Conservation (phyloP, 2,329 filamentous ascomycete genomes). For the Penicillium brevicompactum region DNA sequence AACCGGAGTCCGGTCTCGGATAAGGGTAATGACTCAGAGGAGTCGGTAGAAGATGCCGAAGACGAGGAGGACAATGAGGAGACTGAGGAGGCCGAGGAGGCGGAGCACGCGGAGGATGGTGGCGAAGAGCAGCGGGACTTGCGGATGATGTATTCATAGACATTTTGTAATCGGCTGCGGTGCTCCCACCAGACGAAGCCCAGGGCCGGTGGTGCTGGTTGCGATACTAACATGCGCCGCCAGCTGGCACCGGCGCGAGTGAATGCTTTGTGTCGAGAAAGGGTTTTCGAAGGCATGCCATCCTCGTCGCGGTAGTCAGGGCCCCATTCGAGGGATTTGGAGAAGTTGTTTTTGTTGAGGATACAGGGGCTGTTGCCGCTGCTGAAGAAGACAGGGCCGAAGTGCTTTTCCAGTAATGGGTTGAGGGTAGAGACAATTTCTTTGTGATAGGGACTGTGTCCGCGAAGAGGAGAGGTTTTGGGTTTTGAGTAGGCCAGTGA, state of each 20-base stretch:
- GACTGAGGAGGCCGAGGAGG: neutral
- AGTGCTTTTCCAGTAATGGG: neutral
- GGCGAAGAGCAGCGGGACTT: neutral
- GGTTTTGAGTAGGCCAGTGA: neutral
- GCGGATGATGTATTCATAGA: neutral
- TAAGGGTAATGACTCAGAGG: neutral
- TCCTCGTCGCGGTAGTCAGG: neutral
- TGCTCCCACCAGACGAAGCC: neutral
- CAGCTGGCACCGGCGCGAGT: neutral
- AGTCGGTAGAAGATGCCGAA: neutral
- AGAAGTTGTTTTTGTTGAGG: neutral
- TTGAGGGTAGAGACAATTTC: neutral
- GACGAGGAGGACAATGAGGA: neutral
- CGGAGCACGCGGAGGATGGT: neutral
- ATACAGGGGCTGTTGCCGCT: neutral
- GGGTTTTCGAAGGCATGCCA: neutral
- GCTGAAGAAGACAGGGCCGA: neutral
- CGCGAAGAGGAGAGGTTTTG: neutral
- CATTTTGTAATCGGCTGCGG: neutral
- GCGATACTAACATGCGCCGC: neutral
- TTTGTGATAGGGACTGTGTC: neutral
- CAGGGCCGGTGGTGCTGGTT: neutral
- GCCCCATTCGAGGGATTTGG: neutral
- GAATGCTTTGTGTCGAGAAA: neutral
- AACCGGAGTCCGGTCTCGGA: neutral